These are phyloP conservation scores for Suhomyces bolitotheri DNA, from an alignment of 1,139 yeast species.

Conservation along the genomic window DNA sequence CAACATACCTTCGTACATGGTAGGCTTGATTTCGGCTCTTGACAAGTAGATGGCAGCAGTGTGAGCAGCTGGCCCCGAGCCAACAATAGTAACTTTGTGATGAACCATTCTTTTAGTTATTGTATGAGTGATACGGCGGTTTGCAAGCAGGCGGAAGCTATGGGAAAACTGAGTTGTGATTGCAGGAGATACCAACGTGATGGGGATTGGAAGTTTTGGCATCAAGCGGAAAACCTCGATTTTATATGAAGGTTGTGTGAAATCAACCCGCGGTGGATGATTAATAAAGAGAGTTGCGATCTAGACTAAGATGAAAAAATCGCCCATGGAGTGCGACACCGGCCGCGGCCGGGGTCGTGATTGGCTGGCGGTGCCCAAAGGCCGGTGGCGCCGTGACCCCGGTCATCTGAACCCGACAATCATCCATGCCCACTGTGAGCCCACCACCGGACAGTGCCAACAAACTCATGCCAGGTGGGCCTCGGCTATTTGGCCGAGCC, in stretches of 20 bases:
- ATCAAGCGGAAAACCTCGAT: neutral
- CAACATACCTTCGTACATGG: constrained; percentile 90
- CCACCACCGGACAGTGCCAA: no score
- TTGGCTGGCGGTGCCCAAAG: neutral
- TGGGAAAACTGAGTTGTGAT: neutral
- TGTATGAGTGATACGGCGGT: neutral
- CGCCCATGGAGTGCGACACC: neutral
- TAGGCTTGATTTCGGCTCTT: constrained; percentile 94
- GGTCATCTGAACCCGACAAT: no score
- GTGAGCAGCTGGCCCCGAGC: constrained; percentile 99
- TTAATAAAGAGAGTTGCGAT: constrained; percentile 9
- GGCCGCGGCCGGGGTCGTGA: neutral
- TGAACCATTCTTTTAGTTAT: constrained; percentile 62
- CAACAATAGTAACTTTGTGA: constrained; percentile 86
- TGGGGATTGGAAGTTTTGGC: neutral
- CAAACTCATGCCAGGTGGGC: no score
- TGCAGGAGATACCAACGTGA: neutral
- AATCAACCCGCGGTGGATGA: constrained; percentile 3
- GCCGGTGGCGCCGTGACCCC: no score
- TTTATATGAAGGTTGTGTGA: neutral
- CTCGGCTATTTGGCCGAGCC: no score
- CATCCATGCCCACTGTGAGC: no score
- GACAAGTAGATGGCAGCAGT: constrained; percentile 97
- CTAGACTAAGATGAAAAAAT: no score
- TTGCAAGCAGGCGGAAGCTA: neutral